Evolutionary conservation across 2,329 filamentous ascomycete genomes (phyloP), one percentile per base, ranked within the genome.

Genomic region (Ophiostoma pallidulum): DNA sequence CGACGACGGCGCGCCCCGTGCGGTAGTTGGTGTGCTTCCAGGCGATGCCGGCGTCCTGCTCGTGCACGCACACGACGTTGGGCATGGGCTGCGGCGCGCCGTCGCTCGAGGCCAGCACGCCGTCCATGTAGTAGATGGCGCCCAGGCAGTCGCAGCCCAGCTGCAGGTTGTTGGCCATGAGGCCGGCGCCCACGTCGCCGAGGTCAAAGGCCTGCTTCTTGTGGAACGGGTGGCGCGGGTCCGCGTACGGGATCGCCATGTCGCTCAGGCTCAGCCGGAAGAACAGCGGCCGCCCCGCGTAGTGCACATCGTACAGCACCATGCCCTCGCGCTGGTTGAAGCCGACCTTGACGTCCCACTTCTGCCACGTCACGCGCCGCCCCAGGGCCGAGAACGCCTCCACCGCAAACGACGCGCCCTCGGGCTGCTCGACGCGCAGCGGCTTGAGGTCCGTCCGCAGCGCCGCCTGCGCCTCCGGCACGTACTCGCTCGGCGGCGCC

Each of bases 181-280:
- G 72, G 4, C 83, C 83, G 22, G 78, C 77, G 10, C 82, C 82
- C 14, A 74, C 79, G 50, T 86, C 82, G 10, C 83, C 83, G 51
- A 86, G 77, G 56, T 86, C 82, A 56, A 87, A 86, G 0, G 83
- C 82, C 50, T 82, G 78, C 60, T 87, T 86, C 37, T 80, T 72
- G 49, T 83, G 79, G 59, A 77, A 86, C 0, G 82, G 82, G 1
- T 72, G 66, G 2, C 82, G 73, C 1, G 78, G 78, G 56, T 86
- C 82, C 3, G 69, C 80, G 54, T 86, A 87, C 7, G 54, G 54
- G 0, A 85, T 79, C 2, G 77, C 77, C 76, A 87, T 83, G 60
- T 88, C 84, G 54, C 77, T 79, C 48, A 84, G 72, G 52, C 75
- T 78, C 26, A 87, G 62, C 1, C 83, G 73, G 64, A 85, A 82